A percentile compares a stretch with the other conserved stretches of the same genome.
Conservation (phyloP, 805 yeast species). For the Saccharomyces mikatae region DNA sequence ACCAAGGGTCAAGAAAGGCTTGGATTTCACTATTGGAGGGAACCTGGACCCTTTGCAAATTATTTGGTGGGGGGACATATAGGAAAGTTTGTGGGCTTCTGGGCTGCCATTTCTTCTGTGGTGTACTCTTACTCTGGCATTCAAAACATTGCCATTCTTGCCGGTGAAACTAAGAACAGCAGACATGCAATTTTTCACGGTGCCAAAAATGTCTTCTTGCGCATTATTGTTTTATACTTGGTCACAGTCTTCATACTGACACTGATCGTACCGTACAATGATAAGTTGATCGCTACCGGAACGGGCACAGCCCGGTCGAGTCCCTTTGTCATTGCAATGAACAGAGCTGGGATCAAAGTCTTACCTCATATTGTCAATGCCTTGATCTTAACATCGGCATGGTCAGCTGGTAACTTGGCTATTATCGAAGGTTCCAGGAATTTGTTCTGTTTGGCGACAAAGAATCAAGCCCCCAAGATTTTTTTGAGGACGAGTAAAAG, state of each 20-base stretch:
- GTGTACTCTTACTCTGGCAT: conserved; percentile 42
- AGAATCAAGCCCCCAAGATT: conserved; percentile 42
- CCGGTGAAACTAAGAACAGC: conserved; percentile 41
- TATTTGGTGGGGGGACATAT: conserved; percentile 31
- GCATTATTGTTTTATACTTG: conserved; percentile 47
- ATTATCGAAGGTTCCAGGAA: conserved; percentile 46
- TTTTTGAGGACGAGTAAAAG: conserved; percentile 38
- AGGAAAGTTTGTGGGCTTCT: conserved; percentile 44
- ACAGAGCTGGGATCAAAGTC: conserved; percentile 41
- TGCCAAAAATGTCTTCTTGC: conserved; percentile 45
- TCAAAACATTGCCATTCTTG: conserved; percentile 44
- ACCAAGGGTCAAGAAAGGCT: conserved; percentile 46
- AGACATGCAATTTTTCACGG: conserved; percentile 45
- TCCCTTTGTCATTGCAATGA: conserved; percentile 44
- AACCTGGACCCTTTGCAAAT: conserved; percentile 40
- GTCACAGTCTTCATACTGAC: conserved; percentile 44
- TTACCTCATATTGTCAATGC: conserved; percentile 43
- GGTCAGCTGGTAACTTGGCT: conserved; percentile 33
- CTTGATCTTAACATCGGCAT: conserved; percentile 40
- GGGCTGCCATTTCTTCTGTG: conserved; percentile 47
- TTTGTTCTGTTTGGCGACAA: conserved; percentile 34
- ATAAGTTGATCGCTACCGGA: conserved; percentile 29
- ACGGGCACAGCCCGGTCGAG: conserved; percentile 36
- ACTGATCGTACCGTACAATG: conserved; percentile 44
- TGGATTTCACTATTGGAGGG: conserved; percentile 58